Percentiles rank a stretch among this genome's conserved stretches.
Evolutionary conservation across 73 alveolate species (phyloP).

Genomic region (Paramecium bursaria): DNA sequence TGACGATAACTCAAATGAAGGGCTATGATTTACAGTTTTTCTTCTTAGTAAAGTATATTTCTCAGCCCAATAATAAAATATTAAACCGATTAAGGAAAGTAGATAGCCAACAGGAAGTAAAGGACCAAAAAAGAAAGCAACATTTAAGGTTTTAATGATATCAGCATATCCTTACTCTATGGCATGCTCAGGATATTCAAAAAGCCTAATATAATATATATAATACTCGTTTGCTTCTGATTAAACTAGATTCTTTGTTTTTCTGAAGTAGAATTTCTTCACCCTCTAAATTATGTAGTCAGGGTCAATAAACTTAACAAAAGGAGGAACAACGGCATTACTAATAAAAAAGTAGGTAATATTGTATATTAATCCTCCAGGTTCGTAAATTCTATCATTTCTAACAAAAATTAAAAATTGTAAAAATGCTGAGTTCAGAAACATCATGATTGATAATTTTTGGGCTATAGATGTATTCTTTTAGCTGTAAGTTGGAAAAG

Average conservation of each 20-base stretch:
- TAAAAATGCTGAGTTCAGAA: slow-evolving; percentile 52
- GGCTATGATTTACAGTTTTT: slow-evolving; percentile 44
- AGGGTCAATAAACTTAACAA: slow-evolving; percentile 33
- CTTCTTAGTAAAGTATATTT: slow-evolving; percentile 40
- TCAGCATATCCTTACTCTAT: slow-evolving; percentile 66
- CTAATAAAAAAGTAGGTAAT: slow-evolving; percentile 46
- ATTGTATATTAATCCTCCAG: slow-evolving; percentile 62
- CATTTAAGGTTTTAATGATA: slow-evolving; percentile 59
- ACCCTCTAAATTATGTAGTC: neutral
- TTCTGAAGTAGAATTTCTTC: slow-evolving; percentile 12
- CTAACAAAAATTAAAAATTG: slow-evolving; percentile 34
- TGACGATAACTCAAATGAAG: slow-evolving; percentile 49
- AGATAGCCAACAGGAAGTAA: slow-evolving; percentile 58
- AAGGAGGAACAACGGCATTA: slow-evolving; percentile 7
- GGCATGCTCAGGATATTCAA: slow-evolving; percentile 57
- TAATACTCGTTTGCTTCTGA: slow-evolving; percentile 50
- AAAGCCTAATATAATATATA: neutral
- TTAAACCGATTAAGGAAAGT: slow-evolving; percentile 46
- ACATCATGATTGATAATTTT: slow-evolving; percentile 53
- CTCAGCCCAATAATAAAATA: slow-evolving; percentile 61
- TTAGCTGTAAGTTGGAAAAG: slow-evolving; percentile 34
- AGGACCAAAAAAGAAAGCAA: slow-evolving; percentile 56
- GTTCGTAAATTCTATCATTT: slow-evolving; percentile 36
- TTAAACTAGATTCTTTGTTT: neutral
- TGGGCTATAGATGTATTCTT: slow-evolving; percentile 39